Percentiles rank a stretch among this genome's conserved stretches.
Conservation (phyloP, 1,284 basidiomycete genomes). For the Ganoderma multipileum region DNA sequence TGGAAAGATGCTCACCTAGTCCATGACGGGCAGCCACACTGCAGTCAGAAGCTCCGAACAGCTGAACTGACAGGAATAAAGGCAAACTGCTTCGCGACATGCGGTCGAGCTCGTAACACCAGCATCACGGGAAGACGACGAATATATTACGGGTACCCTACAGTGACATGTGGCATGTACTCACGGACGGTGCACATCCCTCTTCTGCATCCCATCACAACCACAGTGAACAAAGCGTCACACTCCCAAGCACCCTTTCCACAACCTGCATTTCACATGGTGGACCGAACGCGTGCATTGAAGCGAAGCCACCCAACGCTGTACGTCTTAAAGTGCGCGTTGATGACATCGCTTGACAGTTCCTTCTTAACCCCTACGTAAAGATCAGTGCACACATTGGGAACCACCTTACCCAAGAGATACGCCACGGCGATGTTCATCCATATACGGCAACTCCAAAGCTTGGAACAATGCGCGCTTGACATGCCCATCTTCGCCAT, state of each 20-base stretch:
- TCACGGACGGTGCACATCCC: not conserved
- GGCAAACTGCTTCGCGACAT: not conserved
- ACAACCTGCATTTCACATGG: not conserved
- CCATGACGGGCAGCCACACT: too few relatives aligned
- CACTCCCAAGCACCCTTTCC: not conserved
- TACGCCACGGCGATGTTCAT: slow-evolving; percentile 6
- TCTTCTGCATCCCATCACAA: not conserved
- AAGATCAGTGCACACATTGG: not conserved
- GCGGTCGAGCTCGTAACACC: not conserved
- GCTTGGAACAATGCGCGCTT: slow-evolving; percentile 8
- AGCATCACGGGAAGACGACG: not conserved
- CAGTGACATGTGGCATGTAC: not conserved
- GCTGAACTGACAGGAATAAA: too few relatives aligned
- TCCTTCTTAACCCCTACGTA: slow-evolving; percentile 1
- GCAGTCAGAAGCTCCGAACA: too few relatives aligned
- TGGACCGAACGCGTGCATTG: not conserved
- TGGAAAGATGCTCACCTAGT: too few relatives aligned
- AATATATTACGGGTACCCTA: not conserved
- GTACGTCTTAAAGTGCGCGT: not conserved
- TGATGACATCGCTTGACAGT: not conserved
- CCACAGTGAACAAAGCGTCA: not conserved
- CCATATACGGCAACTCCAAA: not conserved
- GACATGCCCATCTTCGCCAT: slow-evolving; percentile 13
- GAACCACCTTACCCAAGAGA: slow-evolving; percentile 3
- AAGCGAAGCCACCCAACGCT: not conserved